phyloP scores from a whole-genome alignment of 768 basidiomycete genomes.

The Agaricus sinodeliciosus region DNA sequence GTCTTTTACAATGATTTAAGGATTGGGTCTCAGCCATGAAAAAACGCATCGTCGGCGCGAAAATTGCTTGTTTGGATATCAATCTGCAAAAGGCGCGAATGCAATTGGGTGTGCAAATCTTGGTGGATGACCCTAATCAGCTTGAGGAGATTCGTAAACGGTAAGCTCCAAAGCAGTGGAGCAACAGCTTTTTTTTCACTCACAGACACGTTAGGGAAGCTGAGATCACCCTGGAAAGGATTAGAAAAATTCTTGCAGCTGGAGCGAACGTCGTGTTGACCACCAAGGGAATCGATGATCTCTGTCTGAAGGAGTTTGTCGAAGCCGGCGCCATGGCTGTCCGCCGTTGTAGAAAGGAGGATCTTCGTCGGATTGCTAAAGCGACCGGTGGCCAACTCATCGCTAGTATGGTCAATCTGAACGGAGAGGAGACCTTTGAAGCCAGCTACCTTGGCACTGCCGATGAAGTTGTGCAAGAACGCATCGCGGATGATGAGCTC shows the following conservation, averaged over 20 bases:
- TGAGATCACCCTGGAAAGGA: slow-evolving; percentile 92
- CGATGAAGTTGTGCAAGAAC: slow-evolving; percentile 94
- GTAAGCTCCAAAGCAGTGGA: slow-evolving; percentile 31
- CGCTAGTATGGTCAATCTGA: slow-evolving; percentile 89
- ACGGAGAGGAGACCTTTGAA: slow-evolving; percentile 98
- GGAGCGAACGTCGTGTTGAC: slow-evolving; percentile 97
- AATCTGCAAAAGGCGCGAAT: slow-evolving; percentile 95
- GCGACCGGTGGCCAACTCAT: slow-evolving; percentile 94
- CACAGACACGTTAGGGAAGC: slow-evolving; percentile 60
- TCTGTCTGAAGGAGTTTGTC: slow-evolving; percentile 97
- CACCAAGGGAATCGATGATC: slow-evolving; percentile 97
- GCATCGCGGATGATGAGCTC: slow-evolving; percentile 97
- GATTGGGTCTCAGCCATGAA: slow-evolving; percentile 75
- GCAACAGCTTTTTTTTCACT: background rate
- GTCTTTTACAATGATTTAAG: slow-evolving; percentile 1
- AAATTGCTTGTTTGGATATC: slow-evolving; percentile 98
- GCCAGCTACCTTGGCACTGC: slow-evolving; percentile 84
- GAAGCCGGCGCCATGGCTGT: slow-evolving; percentile 99
- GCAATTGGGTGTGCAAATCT: slow-evolving; percentile 96
- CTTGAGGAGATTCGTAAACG: slow-evolving; percentile 93
- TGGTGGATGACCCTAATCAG: slow-evolving; percentile 94
- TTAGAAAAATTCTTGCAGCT: slow-evolving; percentile 91
- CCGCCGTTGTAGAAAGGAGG: slow-evolving; percentile 95
- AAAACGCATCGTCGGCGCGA: slow-evolving; percentile 85
- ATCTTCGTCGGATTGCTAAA: slow-evolving; percentile 92